phyloP scores from a whole-genome alignment of 352 stramenopile genomes.

The Pythium chondricola region DNA sequence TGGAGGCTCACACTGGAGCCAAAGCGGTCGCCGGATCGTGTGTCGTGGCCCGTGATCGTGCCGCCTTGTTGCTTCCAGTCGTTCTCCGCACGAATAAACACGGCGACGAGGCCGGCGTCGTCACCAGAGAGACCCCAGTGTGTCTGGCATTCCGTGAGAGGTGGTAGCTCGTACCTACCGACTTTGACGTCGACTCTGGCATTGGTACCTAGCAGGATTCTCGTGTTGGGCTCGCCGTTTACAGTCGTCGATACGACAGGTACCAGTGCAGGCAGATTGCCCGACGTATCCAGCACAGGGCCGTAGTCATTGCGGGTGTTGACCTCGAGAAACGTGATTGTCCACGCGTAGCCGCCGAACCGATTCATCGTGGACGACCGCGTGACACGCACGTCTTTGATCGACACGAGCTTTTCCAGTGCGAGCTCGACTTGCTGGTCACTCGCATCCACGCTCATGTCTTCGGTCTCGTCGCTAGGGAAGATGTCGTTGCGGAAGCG shows the following conservation, averaged over 20 bases:
- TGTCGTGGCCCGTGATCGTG: conserved; percentile 48
- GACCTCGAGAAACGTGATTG: conserved; percentile 71
- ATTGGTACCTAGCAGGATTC: conserved; percentile 47
- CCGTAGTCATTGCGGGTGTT: conserved; percentile 76
- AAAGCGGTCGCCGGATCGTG: conserved; percentile 60
- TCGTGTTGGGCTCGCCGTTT: conserved; percentile 17
- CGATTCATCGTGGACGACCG: conserved; percentile 62
- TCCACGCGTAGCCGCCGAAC: conserved; percentile 81
- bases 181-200: conserved; percentile 43
- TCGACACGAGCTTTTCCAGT: conserved; percentile 62
- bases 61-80: conserved; percentile 73
- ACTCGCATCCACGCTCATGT: conserved; percentile 56
- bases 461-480: conserved; percentile 58
- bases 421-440: conserved; percentile 47
- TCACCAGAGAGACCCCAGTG: conserved; percentile 51
- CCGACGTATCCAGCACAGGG: conserved; percentile 53
- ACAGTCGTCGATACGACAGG: conserved; percentile 29
- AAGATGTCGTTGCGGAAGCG: conserved; percentile 68
- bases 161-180: conserved; percentile 38
- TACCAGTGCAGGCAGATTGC: conserved; percentile 57
- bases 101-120: conserved; percentile 45
- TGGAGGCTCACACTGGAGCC: conserved; percentile 63
- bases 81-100: conserved; percentile 64
- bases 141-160: conserved; percentile 25
- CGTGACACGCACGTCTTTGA: conserved; percentile 56